Base-by-base conservation (phyloP, 2,329 filamentous ascomycete species). In the Exophiala bonariae region DNA sequence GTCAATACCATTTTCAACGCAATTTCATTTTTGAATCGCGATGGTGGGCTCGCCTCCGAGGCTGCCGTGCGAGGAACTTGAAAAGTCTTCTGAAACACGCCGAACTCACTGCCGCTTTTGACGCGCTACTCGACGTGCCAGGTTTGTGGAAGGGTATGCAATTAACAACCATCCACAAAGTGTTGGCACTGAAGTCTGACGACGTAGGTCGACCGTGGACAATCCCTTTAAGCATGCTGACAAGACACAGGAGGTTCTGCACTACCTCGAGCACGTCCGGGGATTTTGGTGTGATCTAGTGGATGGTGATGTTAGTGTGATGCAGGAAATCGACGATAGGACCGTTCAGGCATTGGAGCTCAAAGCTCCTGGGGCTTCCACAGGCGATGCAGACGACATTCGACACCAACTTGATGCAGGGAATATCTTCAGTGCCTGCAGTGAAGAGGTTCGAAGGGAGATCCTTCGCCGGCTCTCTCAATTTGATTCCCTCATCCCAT, bases 291-390 rank as follows among this genome's bases (percentile, higher is more conserved):
- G 46, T 22, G 49, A 36, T n/a, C 55, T 69, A 31, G 60, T 69
- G 35, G 46, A 55, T 32, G 39, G 54, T 40, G 55, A 67, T 35
- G 41, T 22, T 34, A 38, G 55, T 33, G 48, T 44, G 39, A 64
- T 67, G 49, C 32, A 52, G 23, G 30, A 30, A 47, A 55, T 67
- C 17, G 50, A 66, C 54, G 41, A 51, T 43, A 40, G 55, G 38
- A 66, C 59, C 9, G 57, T 70, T 13, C 58, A 66, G 44, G 56
- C 44, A 18, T 53, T 71, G 23, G 52, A 71, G 51, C 54, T 64
- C 4, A 61, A 44, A 26, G 62, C 63, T 14, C 66, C 59, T 37
- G 46, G 56, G 7, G 56, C 50, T 13, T 67, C 52, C 23, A 54
- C 19, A 50, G 44, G 19, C 18, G 63, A 69, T 57, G 35, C 41